Base-by-base conservation (phyloP, 2,329 filamentous ascomycete genomes). In the Penicillium sp. region DNA sequence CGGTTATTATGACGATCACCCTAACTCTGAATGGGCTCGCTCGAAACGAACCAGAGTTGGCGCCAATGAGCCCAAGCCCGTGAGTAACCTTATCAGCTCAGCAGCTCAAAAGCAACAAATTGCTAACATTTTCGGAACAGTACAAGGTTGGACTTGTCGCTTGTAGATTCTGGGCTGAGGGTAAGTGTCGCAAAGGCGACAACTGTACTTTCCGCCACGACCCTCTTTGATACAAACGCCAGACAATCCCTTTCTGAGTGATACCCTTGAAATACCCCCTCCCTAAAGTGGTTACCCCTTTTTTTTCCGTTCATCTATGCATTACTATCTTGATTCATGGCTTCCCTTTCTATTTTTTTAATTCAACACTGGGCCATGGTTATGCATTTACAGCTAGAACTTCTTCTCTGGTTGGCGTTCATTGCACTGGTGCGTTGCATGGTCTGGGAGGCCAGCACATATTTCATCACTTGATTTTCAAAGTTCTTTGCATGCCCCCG, bases 111-210 rank as follows among this genome's bases (percentile, higher is more conserved):
- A 39, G 19, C 14, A 11, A 23, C 26, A 50, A 6, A 42, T 43
- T 14, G 32, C 26, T 23, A 26, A 47, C 32, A 13, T 35, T 26
- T 51, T 29, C 2, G 4, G 11, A 52, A 59, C 57, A 76, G 65
- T 74, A 73, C 47, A 77, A 77, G 57, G 73, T 72, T 54, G 76
- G 76, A 47, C 67, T 74, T 18, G 72, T 78, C 34, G 67, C 76
- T 9, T 84, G 81, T 67, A 75, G 76, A 54, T 84, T 79, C 66
- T 84, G 76, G 76, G 71, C 77, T 34, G 75, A 80, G 55, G 80
- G 80, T 11, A 78, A 76, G 61, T 83, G 81, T 64, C 70, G 76
- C 53, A 83, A 83, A 61, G 79, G 79, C 16, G 74, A 78, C 19
- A 71, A 77, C 38, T 81, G 79, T 67, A 80, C 78, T n/a, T 80